Percentiles rank a stretch among this genome's conserved stretches.
Evolutionary conservation across 768 basidiomycete genomes (phyloP).

Genomic region (Lactarius vividus): DNA sequence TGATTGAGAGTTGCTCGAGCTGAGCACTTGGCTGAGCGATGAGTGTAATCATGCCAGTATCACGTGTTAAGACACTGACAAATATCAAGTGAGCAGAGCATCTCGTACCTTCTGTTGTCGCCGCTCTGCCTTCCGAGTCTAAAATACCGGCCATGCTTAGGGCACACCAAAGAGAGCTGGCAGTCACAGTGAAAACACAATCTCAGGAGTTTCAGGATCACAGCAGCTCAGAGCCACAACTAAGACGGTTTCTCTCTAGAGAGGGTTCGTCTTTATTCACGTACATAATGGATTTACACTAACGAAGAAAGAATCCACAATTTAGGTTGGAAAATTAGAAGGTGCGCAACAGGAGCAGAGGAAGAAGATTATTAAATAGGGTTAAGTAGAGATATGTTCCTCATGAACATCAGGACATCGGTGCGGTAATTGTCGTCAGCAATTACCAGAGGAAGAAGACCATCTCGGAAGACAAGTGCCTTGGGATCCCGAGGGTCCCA

Average conservation of each 20-base stretch:
- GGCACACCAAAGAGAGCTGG: too few species aligned
- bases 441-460: slow-evolving; percentile 6
- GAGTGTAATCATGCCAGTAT: too few species aligned
- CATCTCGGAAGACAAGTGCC: slow-evolving; percentile 22
- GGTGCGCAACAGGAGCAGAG: neutral
- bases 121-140: too few species aligned
- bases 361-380: slow-evolving; percentile 10
- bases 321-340: neutral
- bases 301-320: neutral
- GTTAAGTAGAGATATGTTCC: slow-evolving; percentile 20
- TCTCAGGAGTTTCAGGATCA: too few species aligned
- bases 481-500: slow-evolving; percentile 18
- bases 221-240: too few species aligned
- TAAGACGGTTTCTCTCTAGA: neutral
- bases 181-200: too few species aligned
- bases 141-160: too few species aligned
- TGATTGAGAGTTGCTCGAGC: too few species aligned
- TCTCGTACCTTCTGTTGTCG: too few species aligned
- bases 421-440: slow-evolving; percentile 21
- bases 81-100: too few species aligned
- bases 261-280: neutral
- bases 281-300: neutral
- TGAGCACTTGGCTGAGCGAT: too few species aligned
- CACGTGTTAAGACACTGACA: too few species aligned
- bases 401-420: slow-evolving; percentile 10